A percentile compares a stretch with the other conserved stretches of the same genome.
Conservation (phyloP, 2,329 filamentous ascomycete genomes). For the Epichloe hybrida region DNA sequence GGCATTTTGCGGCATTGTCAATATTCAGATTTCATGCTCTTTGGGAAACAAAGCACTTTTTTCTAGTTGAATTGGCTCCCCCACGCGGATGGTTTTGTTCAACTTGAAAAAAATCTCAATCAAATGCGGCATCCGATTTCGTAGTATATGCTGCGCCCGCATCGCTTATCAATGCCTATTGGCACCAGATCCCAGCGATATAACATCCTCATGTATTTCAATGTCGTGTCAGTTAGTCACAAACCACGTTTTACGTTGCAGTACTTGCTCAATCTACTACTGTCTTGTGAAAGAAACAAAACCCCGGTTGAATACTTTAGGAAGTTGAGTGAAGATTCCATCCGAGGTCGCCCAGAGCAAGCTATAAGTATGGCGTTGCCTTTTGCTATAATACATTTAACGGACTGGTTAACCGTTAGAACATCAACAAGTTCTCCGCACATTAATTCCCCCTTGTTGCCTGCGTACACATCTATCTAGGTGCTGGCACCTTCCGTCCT, state of each 20-base stretch:
- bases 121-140: neutral
- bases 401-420: neutral
- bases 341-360: no score
- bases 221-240: neutral
- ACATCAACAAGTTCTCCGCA: neutral
- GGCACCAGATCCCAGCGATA: neutral
- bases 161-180: neutral
- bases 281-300: no score
- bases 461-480: neutral
- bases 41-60: neutral
- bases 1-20: neutral
- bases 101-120: neutral
- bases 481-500: neutral
- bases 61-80: neutral
- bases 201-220: neutral
- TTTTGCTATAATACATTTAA: conserved; percentile 1
- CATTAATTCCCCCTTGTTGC: neutral
- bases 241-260: neutral
- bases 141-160: neutral
- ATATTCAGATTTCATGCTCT: neutral
- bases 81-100: neutral
- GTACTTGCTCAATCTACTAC: neutral
- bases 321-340: no score
- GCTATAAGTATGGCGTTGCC: neutral
- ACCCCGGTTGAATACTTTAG: no score